Evolutionary conservation across 352 stramenopile genomes (phyloP), one percentile per base, ranked within the genome.

Genomic region (Phytopythium cucurbitacearum): DNA sequence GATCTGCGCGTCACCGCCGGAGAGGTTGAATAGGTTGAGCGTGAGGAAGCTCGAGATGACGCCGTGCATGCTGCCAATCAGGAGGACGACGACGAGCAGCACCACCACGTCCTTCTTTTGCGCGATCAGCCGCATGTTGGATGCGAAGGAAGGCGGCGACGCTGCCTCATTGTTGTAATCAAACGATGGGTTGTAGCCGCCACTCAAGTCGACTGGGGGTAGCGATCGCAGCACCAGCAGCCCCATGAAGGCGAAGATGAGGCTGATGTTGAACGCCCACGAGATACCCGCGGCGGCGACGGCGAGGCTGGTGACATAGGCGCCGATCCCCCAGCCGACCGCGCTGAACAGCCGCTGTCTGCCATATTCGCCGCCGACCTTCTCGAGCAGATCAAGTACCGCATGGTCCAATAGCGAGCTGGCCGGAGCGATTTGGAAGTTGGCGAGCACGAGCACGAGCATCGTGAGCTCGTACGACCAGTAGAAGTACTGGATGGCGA

Each of bases 21-120:
- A 89, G 10, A 94, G 61, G 50, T 91, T 90, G 69, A 87, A 91
- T 16, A 94, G 60, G 49, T 94, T 86, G 40, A 94, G 62, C 33
- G 76, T 87, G 48, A 94, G 75, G 60, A 89, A 94, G 66, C 76
- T 89, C n/a, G 74, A 87, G 41, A 94, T 61, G 48, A 89, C 79
- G 54, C 83, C 83, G 53, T 75, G 89, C 80, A 91, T 91, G 49
- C 89, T 64, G 0, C 80, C 79, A 72, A 88, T 91, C 46, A 91
- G 58, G 53, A 89, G 89, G 12, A 91, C 79, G 11, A 91, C 75
- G n/a, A 50, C 53, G 21, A 94, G 59, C 40, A 91, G 62, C 46
- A 87, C 74, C 28, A 91, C 57, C 48, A 94, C 72, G 50, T 91
- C 80, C 35, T 55, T 54, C 51, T 84, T 67, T 15, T 69, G 53